phyloP scores from a whole-genome alignment of 2,329 filamentous ascomycete species.

The Elsinoe perseae region DNA sequence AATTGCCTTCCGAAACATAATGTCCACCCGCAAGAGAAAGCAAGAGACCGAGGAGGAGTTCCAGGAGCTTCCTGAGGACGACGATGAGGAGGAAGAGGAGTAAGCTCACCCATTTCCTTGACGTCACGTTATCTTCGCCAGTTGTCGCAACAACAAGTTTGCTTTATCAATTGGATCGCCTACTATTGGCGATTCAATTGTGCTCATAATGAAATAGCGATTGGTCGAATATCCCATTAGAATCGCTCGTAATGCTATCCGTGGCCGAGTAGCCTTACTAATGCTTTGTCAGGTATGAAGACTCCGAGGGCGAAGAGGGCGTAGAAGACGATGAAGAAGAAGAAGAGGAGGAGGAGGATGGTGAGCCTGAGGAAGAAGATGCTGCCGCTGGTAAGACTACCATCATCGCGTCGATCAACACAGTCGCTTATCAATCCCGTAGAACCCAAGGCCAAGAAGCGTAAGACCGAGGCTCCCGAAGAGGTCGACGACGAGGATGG shows the following conservation, averaged over 20 bases:
- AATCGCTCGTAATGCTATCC: neutral
- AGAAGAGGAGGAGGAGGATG: slow-evolving; percentile 16
- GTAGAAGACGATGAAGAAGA: slow-evolving; percentile 10
- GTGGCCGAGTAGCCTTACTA: neutral
- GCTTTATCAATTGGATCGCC: slow-evolving; percentile 4
- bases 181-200: neutral
- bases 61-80: slow-evolving; percentile 37
- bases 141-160: neutral
- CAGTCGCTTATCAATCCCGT: neutral
- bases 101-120: slow-evolving; percentile 25
- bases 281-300: slow-evolving; percentile 17
- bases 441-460: slow-evolving; percentile 27
- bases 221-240: neutral
- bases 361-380: slow-evolving; percentile 12
- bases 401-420: neutral
- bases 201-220: neutral
- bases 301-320: slow-evolving; percentile 18
- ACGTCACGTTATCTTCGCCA: slow-evolving; percentile 2
- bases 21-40: slow-evolving; percentile 40
- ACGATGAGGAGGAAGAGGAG: slow-evolving; percentile 38
- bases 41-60: slow-evolving; percentile 38
- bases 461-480: slow-evolving; percentile 24
- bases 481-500: slow-evolving; percentile 17
- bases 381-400: slow-evolving; percentile 15
- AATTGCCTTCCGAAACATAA: slow-evolving; percentile 12